Base-by-base conservation (phyloP, 2,329 filamentous ascomycete species). In the Drechslera avenae region DNA sequence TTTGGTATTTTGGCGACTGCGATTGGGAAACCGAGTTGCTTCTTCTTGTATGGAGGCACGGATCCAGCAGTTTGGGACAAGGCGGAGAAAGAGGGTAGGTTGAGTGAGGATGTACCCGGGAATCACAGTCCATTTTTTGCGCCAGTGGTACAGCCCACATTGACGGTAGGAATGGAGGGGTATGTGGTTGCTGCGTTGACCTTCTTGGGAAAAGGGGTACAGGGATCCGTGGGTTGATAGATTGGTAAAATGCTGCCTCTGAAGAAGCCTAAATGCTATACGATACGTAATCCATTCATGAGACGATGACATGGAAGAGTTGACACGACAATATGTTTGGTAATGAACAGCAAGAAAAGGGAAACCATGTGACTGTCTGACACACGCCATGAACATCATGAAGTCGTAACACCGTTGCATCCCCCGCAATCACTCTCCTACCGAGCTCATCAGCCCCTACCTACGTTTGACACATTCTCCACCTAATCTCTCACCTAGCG, bases 61-160 rank as follows among this genome's bases (percentile, higher is more conserved):
- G 79, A 82, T 50, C 67, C 70, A 0, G 75, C 75, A 43, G 41
- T 76, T 4, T 86, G 79, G 76, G 81, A 85, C 65, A 67, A 75
- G 53, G 74, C 73, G 12, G 72, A 77, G 63, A 71, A 65, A 46
- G 76, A 79, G 35, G 79, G 78, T 0, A 66, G 76, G 52, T 71
- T 76, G 55, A 71, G 72, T 51, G 79, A 79, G 37, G 54, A 57
- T 44, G 76, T 86, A 10, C 81, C 85, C 0, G 78, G 79, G 0
- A 87, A 87, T 57, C 85, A 87, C 63, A 82, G 78, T 51, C 78
- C 82, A 0, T 75, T 78, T 46, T 87, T 87, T 70, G 80, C 81
- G 26, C 84, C 84, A 4, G 79, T 78, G 0, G 76, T 86, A 18
- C 78, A 82, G 64, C 83, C 83, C 6, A 87, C 84, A 0, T 66